Base-by-base conservation (phyloP, 1,139 yeast species). In the Blastobotrys malaysiensis region DNA sequence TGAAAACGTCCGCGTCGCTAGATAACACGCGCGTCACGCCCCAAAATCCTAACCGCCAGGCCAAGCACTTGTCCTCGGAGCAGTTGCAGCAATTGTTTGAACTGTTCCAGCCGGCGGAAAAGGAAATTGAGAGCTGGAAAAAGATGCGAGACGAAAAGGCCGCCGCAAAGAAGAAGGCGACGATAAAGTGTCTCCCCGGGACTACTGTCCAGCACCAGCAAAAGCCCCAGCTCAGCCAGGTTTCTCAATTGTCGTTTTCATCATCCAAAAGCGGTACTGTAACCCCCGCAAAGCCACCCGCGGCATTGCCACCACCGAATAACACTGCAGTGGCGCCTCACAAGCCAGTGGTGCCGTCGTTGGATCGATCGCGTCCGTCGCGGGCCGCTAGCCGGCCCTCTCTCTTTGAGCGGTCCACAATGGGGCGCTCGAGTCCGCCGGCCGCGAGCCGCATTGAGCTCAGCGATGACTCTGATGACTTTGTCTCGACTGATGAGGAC, bases 21-120 rank as follows among this genome's bases (percentile, higher is more conserved):
- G 39, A 31, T 7, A 31, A 31, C 7, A 31, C 39, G 16, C 39
- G 39, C 16, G 16, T 13, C 3, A 31, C 16, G 39, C 39, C 39
- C 7, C 39, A 31, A 3, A 31, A 31, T 7, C 43, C 51, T 5
- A 47, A 31, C 5, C 48, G 46, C 9, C 45, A 43, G 39, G 58
- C 60, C 6, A 57, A 57, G 48, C 59, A 61, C 44, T 57, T 64
- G 14, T 62, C 66, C 9, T 55, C 63, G 13, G 67, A 61, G 43
- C 59, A 60, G 50, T 56, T 65, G 19, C 59, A 63, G 49, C 59
- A 59, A 49, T 57, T 65, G 14, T 58, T 60, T 44, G 57, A 56
- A 45, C 56, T 61, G 18, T 58, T 62, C 49, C 55, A 53, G 43
- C 61, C 55, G 49, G 61, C 26, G 52, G 54, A 56, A n/a, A 55